These are phyloP conservation scores for Penicillium sclerotiorum DNA, from an alignment of 2,329 filamentous ascomycete species.

Conservation along the genomic window DNA sequence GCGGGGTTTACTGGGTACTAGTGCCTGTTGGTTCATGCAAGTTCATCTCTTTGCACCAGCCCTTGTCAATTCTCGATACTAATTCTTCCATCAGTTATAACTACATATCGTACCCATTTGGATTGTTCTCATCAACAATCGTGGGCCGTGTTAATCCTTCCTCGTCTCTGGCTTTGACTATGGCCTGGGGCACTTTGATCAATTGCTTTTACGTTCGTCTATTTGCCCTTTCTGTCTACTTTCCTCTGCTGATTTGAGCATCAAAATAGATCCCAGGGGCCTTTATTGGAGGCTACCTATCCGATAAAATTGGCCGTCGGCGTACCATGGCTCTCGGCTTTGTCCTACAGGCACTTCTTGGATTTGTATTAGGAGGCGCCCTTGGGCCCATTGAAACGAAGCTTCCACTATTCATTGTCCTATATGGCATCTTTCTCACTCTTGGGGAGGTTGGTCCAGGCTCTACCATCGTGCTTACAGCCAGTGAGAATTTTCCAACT, in stretches of 20 bases:
- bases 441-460: conserved; percentile 56
- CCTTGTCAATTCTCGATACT: too few species aligned
- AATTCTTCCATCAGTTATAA: conserved; percentile 53
- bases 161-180: conserved; percentile 43
- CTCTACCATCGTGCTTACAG: conserved; percentile 39
- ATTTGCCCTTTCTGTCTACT: not conserved
- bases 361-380: conserved; percentile 54
- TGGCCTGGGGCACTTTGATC: conserved; percentile 53
- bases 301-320: conserved; percentile 53
- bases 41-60: not conserved
- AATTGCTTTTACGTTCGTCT: conserved; percentile 50
- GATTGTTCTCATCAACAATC: conserved; percentile 59
- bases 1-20: conserved; percentile 51
- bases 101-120: conserved; percentile 59
- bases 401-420: conserved; percentile 55
- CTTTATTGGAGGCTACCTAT: conserved; percentile 51
- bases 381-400: conserved; percentile 49
- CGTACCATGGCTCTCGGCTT: conserved; percentile 58
- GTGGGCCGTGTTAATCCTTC: conserved; percentile 48
- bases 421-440: conserved; percentile 55
- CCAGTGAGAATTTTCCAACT: conserved; percentile 55
- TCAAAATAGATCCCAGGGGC: conserved; percentile 44
- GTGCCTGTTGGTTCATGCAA: conserved; percentile 52
- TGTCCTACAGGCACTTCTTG: conserved; percentile 47
- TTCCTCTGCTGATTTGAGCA: not conserved